These are phyloP conservation scores for Aquilaria agallochum DNA, from an alignment of 441 rosid genomes.

Conservation along the genomic window DNA sequence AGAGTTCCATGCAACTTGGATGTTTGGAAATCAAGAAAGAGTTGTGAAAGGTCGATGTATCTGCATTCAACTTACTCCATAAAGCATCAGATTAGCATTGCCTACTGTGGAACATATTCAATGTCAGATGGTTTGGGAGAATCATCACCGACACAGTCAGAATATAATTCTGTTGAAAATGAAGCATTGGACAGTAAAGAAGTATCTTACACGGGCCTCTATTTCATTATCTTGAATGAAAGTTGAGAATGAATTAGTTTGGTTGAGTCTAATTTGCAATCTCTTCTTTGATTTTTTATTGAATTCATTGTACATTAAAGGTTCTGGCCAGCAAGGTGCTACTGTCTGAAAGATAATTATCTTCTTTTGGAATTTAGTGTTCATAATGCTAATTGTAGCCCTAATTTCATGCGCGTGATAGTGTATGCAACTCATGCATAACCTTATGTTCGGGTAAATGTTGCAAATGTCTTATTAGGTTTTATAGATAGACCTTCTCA, in stretches of 20 bases:
- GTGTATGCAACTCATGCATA: no score
- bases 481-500: no score
- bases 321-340: no score
- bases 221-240: neutral
- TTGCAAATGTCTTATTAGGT: no score
- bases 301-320: no score
- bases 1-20: constrained; percentile 16
- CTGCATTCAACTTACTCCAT: constrained; percentile 17
- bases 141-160: constrained; percentile 31
- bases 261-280: neutral
- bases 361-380: no score
- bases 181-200: constrained; percentile 56
- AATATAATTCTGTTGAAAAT: constrained; percentile 22
- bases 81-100: constrained; percentile 27
- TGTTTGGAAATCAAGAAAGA: constrained; percentile 12
- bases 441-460: no score
- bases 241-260: neutral
- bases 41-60: constrained; percentile 22
- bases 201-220: constrained; percentile 28
- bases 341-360: no score
- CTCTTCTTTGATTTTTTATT: neutral
- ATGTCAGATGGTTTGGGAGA: constrained; percentile 44
- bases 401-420: no score
- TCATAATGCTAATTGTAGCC: no score
- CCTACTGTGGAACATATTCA: constrained; percentile 31